Evolutionary conservation across 2,329 filamentous ascomycete species (phyloP).

Genomic region (Neonectria sp.): DNA sequence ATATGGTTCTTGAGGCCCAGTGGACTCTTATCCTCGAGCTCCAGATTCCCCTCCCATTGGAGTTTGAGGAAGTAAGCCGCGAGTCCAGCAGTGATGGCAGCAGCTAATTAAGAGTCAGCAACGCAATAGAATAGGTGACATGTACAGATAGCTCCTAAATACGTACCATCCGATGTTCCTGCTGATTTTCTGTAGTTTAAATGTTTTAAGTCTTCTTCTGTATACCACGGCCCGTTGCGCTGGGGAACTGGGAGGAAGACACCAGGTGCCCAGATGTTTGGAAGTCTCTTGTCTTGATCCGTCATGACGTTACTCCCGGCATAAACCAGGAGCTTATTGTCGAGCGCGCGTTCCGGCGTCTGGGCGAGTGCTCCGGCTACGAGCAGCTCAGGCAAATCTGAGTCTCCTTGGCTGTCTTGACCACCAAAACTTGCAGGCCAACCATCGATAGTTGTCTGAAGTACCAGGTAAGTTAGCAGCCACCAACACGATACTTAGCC

Average conservation of each 20-base stretch:
- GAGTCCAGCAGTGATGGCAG: background rate
- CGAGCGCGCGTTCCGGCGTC: too few species aligned
- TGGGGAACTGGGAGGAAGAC: background rate
- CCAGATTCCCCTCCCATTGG: background rate
- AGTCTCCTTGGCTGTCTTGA: background rate
- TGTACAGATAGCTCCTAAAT: background rate
- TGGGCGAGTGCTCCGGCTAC: background rate
- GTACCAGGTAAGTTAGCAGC: too few species aligned
- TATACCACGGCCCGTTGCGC: too few species aligned
- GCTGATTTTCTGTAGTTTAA: background rate
- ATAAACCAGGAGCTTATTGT: too few species aligned
- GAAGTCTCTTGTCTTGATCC: too few species aligned
- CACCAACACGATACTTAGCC: too few species aligned
- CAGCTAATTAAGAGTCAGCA: background rate
- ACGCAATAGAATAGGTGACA: background rate
- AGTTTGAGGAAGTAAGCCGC: constrained; percentile 2
- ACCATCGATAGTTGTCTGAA: too few species aligned
- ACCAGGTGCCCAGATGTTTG: background rate
- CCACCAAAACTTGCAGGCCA: background rate
- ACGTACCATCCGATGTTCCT: background rate
- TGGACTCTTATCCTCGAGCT: background rate
- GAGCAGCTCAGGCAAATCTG: background rate
- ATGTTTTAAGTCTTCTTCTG: too few species aligned
- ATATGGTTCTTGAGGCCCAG: background rate
- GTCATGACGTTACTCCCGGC: too few species aligned